Conservation (phyloP, 1,139 yeast genomes). For the Sporopachydermia cereana region DNA sequence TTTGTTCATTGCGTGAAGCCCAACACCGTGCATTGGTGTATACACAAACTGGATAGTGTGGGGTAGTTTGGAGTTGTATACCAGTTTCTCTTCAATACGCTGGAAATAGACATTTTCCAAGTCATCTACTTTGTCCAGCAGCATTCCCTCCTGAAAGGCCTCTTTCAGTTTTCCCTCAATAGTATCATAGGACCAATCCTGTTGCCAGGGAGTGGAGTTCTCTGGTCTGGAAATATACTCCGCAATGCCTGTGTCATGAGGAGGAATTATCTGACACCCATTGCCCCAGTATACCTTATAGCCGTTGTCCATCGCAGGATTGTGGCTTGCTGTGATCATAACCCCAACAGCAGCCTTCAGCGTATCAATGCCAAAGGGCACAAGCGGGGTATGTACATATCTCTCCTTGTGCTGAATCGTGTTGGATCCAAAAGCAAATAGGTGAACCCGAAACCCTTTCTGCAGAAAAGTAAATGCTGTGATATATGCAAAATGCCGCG, state of each 20-base stretch:
- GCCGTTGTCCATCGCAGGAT: conserved; percentile 89
- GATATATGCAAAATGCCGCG: conserved; percentile 66
- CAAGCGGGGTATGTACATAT: conserved; percentile 82
- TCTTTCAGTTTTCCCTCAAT: conserved; percentile 21
- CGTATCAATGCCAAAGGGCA: conserved; percentile 72
- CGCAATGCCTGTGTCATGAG: conserved; percentile 73
- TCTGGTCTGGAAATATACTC: conserved; percentile 33
- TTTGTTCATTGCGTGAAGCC: conserved; percentile 29
- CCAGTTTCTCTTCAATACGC: conserved; percentile 11
- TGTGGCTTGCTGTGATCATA: conserved; percentile 95
- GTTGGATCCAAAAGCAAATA: conserved; percentile 32
- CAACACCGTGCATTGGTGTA: conserved; percentile 96
- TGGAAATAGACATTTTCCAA: conserved; percentile 16
- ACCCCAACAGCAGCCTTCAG: conserved; percentile 67
- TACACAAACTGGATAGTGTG: conserved; percentile 47
- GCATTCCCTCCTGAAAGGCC: conserved; percentile 14
- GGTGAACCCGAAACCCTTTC: conserved; percentile 60
- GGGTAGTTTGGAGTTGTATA: conserved; percentile 10
- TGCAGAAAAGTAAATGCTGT: conserved; percentile 63
- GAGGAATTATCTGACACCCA: conserved; percentile 94
- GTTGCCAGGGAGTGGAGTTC: conserved; percentile 51
- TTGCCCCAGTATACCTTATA: conserved; percentile 89
- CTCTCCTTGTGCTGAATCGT: conserved; percentile 24
- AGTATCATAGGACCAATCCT: conserved; percentile 36
- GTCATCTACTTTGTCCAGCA: conserved; percentile 18